Evolutionary conservation across 2,329 filamentous ascomycete genomes (phyloP), one percentile per base, ranked within the genome.

Genomic region (Ploettnerulaceae sp.): DNA sequence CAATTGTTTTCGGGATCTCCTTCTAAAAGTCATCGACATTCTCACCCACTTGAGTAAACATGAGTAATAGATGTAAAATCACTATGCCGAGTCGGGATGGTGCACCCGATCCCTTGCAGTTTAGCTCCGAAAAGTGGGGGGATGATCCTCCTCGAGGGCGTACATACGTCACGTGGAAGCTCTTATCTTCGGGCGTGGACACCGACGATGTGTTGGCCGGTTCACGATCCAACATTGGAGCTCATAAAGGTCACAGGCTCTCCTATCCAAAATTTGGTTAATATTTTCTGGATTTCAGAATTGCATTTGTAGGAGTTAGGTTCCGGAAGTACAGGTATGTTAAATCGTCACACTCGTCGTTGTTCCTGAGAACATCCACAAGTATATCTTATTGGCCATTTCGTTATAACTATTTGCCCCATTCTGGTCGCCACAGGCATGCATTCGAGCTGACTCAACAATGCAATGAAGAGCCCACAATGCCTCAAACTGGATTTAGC

Each of bases 121-220:
- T 43, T 18, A 24, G 20, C 18, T 28, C 48, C 44, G 38, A 51
- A 50, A 40, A 51, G 48, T 51, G n/a, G 48, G 48, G 48, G 35
- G 34, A 31, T 18, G 7, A 18, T 20, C 21, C 24, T 36, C 11
- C 32, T 33, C 21, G 7, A 22, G n/a, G n/a, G n/a, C n/a, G n/a
- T n/a, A n/a, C n/a, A n/a, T n/a, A 5, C 7, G 22, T 39, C 46
- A 48, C 39, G 39, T 48, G 39, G 25, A 14, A 20, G n/a, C n/a
- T 38, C 39, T 48, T 48, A 48, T 48, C 46, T n/a, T 48, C 42
- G 43, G 34, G 35, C 43, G 28, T 45, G 24, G 32, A 28, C 18
- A 24, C 28, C 36, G 33, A 42, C 32, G 21, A 22, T 33, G 12
- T 39, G 21, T 46, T 48, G 35, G 26, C 39, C 26, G 33, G 24